Conservation (phyloP, 2,329 filamentous ascomycete genomes). For the Ophiostoma sp. region DNA sequence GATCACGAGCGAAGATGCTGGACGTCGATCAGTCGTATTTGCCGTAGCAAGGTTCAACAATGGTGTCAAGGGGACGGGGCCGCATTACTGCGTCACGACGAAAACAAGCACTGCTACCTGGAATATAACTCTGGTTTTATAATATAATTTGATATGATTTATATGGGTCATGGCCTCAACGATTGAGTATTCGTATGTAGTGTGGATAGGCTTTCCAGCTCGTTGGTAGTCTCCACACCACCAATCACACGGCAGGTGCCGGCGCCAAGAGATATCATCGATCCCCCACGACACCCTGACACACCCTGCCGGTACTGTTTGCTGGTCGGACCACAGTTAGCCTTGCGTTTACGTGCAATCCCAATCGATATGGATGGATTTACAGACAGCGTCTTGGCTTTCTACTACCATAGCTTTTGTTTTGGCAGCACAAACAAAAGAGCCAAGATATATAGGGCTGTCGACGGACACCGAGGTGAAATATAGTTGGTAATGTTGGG, state of each 20-base stretch:
- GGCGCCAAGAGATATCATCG: not conserved
- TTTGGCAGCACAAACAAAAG: not conserved
- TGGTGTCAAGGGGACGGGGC: conserved; percentile 4
- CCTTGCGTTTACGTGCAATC: not conserved
- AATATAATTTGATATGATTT: not conserved
- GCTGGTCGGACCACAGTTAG: not conserved
- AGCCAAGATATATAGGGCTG: not conserved
- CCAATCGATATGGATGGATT: not conserved
- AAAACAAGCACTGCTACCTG: not conserved
- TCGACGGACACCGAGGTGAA: not conserved
- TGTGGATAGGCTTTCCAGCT: not conserved
- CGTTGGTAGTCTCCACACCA: not conserved
- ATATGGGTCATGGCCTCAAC: not conserved
- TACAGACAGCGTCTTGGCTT: not conserved
- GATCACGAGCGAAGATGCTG: not conserved
- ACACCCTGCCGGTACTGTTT: not conserved
- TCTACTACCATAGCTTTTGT: not conserved
- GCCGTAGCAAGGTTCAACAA: not conserved
- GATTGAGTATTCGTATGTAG: not conserved
- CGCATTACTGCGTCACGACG: not conserved
- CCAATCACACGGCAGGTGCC: not conserved
- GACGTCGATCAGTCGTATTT: not conserved
- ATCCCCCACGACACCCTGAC: not conserved
- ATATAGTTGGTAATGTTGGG: not conserved
- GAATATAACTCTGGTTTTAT: not conserved